Evolutionary conservation across 352 stramenopile species (phyloP), one percentile per base, ranked within the genome.

Genomic region (Phytophthora kernoviae): DNA sequence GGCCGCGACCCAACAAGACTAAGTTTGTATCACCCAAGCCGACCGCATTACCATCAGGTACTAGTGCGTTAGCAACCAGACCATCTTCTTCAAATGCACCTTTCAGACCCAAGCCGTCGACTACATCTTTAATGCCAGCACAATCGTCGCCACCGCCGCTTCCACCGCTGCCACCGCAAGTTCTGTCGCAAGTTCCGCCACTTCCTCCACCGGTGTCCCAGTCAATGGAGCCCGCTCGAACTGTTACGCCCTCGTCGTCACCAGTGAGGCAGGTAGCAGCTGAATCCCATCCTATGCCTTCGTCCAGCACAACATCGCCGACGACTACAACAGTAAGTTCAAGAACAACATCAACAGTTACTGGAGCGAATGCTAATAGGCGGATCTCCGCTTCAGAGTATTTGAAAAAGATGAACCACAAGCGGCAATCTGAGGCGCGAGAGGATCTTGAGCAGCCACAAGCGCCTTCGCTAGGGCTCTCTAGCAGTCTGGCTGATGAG

Each of bases 301-400:
- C 51, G 37, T 39, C n/a, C 4, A 40, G 7, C 18, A 4, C 41
- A 48, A 14, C 41, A 32, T n/a, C n/a, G n/a, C n/a, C 41, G 6
- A 1, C 2, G 2, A 24, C 45, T 10, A n/a, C 17, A 36, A 41
- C 20, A 44, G 20, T 42, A 18, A 21, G 27, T 30, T 2, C 20
- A 34, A 40, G 18, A 41, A 32, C 21, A 22, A 26, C 15, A 24
- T 6, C 41, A 59, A 6, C 14, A 30, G 1, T 20, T 40, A 21
- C 36, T 37, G 45, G 36, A 36, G 15, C 30, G 24, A 14, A 49
- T 54, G 33, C 22, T 39, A 26, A 55, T 14, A 61, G n/a, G 37
- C 55, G 70, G 17, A 79, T 79, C 5, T 72, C 67, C 21, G n/a
- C 70, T 1, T 47, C 57, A 0, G 63, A 62, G 18, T 79, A 79